Percentiles rank a stretch among this genome's conserved stretches.
These are phyloP conservation scores for Antarctomyces pellizariae DNA, from an alignment of 495 filamentous ascomycete genomes.

Conservation along the genomic window DNA sequence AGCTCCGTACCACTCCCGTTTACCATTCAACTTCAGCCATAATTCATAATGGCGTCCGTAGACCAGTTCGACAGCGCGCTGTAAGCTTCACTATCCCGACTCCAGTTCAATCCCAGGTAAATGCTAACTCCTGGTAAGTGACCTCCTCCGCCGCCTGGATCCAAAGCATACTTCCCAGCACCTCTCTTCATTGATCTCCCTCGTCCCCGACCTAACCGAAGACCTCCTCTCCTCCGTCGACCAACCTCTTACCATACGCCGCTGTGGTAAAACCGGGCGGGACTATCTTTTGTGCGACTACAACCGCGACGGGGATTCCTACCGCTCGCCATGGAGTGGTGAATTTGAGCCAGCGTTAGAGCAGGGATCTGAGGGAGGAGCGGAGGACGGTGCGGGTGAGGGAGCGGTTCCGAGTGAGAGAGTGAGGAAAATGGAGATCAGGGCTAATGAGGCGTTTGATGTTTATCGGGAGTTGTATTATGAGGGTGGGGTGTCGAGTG, in stretches of 20 bases:
- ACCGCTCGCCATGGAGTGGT: conserved; percentile 93
- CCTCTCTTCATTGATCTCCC: conserved; percentile 59
- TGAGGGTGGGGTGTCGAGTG: conserved; percentile 81
- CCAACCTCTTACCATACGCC: conserved; percentile 69
- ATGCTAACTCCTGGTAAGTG: conserved; percentile 26
- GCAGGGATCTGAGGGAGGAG: conserved; percentile 24
- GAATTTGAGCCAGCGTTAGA: conserved; percentile 75
- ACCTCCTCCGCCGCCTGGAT: conserved; percentile 94
- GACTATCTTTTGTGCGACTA: conserved; percentile 99
- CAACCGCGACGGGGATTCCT: conserved; percentile 95
- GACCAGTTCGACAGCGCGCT: conserved; percentile 63
- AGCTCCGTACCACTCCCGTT: background rate
- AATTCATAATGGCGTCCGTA: conserved; percentile 22
- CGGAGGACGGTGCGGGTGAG: conserved; percentile 25
- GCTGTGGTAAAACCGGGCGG: conserved; percentile 67
- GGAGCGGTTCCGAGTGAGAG: conserved; percentile 63
- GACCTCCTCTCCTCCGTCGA: conserved; percentile 95
- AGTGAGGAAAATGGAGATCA: conserved; percentile 80
- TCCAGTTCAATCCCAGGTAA: background rate
- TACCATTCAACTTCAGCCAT: no score
- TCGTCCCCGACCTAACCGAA: conserved; percentile 82
- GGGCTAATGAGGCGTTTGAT: conserved; percentile 89
- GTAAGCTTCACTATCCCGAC: conserved; percentile 22
- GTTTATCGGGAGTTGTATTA: conserved; percentile 96
- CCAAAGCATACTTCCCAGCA: conserved; percentile 73